Evolutionary conservation across 768 basidiomycete species (phyloP), one percentile per base, ranked within the genome.

Genomic region (Serendipita indica): DNA sequence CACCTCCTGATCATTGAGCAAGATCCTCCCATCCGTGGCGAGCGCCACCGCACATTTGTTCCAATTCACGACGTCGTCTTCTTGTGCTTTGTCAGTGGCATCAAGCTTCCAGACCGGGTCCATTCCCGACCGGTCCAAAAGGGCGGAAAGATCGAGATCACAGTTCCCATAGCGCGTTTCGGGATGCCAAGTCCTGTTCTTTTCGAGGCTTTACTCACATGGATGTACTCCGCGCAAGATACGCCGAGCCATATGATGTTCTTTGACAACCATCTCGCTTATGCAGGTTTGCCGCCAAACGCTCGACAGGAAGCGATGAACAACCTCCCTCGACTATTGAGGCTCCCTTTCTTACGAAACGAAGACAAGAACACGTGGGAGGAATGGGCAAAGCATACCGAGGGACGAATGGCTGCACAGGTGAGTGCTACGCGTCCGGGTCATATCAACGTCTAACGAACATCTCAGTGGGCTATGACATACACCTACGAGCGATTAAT

Each of bases 1-100:
- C 49, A 54, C n/a, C 20, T 54, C 4, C 49, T 54, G 6, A 32
- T 54, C 49, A 54, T 54, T 27, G 49, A 54, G 30, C 49, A 54
- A 54, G 22, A 54, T 54, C 49, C 49, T 27, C 49, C 49, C 49
- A 28, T 54, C n/a, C 20, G n/a, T 22, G 49, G 49, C 7, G 22
- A 54, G n/a, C 49, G 49, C 30, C 30, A 30, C 49, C 20, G 49
- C 22, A 54, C 49, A n/a, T 54, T 32, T 10, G 49, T 54, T 16
- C 49, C 49, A 10, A 32, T 54, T n/a, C 49, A 54, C 30, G 49
- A 54, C n/a, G 49, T 54, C 5, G 22, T 54, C 20, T 27, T 54
- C 22, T 28, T 54, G 20, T 16, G 20, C 5, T 54, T 54, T 28
- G 22, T 54, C 30, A 16, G 49, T n/a, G 30, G 5, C 6, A 5